phyloP scores from a whole-genome alignment of 2,329 filamentous ascomycete species.

The Fusarium decemcellulare region DNA sequence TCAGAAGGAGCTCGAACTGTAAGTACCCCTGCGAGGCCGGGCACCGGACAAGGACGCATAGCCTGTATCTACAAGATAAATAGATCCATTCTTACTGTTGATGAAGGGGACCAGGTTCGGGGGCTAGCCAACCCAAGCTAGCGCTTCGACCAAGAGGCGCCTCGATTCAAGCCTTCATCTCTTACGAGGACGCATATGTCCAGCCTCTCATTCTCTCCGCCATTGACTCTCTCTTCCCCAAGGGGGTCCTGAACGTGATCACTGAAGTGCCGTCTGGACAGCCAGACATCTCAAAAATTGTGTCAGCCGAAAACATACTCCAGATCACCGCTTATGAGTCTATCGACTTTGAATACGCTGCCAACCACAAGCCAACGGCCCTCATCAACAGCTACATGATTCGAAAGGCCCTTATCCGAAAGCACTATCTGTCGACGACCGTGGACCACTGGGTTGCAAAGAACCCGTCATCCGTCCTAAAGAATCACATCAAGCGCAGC shows the following conservation, averaged over 20 bases:
- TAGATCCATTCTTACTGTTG: slow-evolving; percentile 56
- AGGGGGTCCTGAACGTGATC: slow-evolving; percentile 68
- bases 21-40: slow-evolving; percentile 65
- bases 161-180: slow-evolving; percentile 75
- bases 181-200: slow-evolving; percentile 91
- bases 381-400: slow-evolving; percentile 94
- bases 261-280: slow-evolving; percentile 55
- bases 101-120: slow-evolving; percentile 45
- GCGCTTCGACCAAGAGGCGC: slow-evolving; percentile 38
- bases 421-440: slow-evolving; percentile 91
- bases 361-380: slow-evolving; percentile 71
- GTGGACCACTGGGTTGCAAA: slow-evolving; percentile 90
- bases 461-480: slow-evolving; percentile 79
- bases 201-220: slow-evolving; percentile 86
- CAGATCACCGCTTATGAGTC: slow-evolving; percentile 91
- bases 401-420: slow-evolving; percentile 95
- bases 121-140: slow-evolving; percentile 28
- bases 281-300: slow-evolving; percentile 53
- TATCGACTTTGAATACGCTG: slow-evolving; percentile 85
- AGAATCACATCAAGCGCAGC: slow-evolving; percentile 79
- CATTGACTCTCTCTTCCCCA: slow-evolving; percentile 73
- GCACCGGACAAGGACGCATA: slow-evolving; percentile 42
- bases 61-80: slow-evolving; percentile 46
- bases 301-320: slow-evolving; percentile 67
- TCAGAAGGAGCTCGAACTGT: slow-evolving; percentile 84